These are phyloP conservation scores for Thalia dealbata DNA, from an alignment of 176 grass and related monocot genomes.

Conservation along the genomic window DNA sequence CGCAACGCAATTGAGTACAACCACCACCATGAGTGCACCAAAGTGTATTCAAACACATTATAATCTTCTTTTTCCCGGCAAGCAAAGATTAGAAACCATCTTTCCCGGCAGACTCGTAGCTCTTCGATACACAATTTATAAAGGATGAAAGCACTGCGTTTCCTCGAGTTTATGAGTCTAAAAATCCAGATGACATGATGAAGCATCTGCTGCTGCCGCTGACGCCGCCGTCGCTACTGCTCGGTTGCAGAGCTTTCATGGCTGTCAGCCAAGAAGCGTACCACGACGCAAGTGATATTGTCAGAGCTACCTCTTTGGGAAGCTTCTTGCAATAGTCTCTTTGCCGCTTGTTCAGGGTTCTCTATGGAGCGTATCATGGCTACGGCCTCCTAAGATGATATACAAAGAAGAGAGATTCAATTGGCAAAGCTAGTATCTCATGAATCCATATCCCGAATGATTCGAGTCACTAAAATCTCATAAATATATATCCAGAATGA, in stretches of 20 bases:
- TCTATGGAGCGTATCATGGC: constrained; percentile 58
- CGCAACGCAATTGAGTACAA: background rate
- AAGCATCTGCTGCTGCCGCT: background rate
- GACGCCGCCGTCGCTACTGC: background rate
- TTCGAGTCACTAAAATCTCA: background rate
- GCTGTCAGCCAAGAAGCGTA: constrained; percentile 36
- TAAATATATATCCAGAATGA: background rate
- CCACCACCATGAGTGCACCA: too few relatives aligned
- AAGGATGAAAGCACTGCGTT: background rate
- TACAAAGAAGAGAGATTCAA: background rate
- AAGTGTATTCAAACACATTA: background rate
- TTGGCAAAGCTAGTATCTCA: background rate
- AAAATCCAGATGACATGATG: background rate
- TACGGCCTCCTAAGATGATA: constrained; percentile 47
- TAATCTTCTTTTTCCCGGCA: background rate
- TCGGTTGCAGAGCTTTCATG: background rate
- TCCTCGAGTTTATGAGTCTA: background rate
- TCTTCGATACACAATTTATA: background rate
- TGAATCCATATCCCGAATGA: background rate
- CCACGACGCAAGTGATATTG: constrained; percentile 70
- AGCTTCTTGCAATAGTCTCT: constrained; percentile 48
- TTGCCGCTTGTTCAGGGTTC: constrained; percentile 59
- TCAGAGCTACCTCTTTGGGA: constrained; percentile 56
- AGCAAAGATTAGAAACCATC: background rate
- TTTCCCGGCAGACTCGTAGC: background rate